phyloP scores from a whole-genome alignment of 83 land plant genomes.

The Larix sibirica region DNA sequence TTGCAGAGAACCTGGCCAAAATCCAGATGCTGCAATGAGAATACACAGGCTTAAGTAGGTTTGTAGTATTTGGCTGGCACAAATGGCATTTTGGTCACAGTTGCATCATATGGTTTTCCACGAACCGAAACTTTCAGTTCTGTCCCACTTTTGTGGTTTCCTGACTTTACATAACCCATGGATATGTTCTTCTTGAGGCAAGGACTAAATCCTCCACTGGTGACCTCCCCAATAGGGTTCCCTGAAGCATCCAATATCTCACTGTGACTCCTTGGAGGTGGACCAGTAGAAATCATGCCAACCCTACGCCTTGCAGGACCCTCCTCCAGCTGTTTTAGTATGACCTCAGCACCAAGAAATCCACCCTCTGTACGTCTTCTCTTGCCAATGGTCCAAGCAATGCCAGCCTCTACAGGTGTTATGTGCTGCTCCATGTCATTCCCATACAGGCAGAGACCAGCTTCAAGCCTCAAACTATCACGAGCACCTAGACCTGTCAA shows the following conservation, averaged over 20 bases:
- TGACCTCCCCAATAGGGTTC: constrained; percentile 77
- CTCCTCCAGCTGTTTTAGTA: no score
- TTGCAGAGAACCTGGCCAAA: no score
- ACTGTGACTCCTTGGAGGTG: constrained; percentile 89
- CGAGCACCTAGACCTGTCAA: constrained; percentile 94
- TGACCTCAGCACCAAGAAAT: no score
- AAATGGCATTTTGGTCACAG: constrained; percentile 93
- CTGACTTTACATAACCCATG: constrained; percentile 93
- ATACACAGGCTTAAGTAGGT: constrained; percentile 21
- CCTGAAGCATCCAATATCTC: constrained; percentile 67
- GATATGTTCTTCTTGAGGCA: constrained; percentile 97
- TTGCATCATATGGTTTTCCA: constrained; percentile 78
- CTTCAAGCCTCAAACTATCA: constrained; percentile 97
- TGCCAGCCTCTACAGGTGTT: no score
- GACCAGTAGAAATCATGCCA: constrained; percentile 80
- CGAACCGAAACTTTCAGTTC: constrained; percentile 72
- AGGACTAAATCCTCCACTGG: constrained; percentile 97
- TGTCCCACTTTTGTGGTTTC: constrained; percentile 84
- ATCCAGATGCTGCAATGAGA: no score
- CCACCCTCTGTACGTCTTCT: no score
- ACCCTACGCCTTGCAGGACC: no score
- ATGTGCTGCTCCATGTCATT: constrained; percentile 91
- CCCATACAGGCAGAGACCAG: constrained; percentile 95
- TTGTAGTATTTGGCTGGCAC: constrained; percentile 91
- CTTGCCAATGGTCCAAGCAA: no score